Conservation (phyloP, 2,329 filamentous ascomycete genomes). For the Torrubiella hemipterigena region DNA sequence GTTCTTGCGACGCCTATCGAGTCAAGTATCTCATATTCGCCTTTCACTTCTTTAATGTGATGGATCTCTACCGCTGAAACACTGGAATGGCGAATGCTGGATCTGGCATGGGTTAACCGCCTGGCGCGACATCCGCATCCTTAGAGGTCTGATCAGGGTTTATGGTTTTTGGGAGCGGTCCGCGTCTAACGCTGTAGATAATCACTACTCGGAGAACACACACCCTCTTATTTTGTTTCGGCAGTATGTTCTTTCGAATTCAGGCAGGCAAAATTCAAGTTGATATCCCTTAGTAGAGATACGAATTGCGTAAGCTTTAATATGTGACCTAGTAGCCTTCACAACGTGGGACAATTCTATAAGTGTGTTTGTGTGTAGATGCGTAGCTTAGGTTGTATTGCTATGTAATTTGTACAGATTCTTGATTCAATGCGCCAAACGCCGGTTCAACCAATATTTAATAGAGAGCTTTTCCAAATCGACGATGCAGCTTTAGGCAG, state of each 20-base stretch:
- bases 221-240: constrained; percentile 3
- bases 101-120: not conserved
- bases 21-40: constrained; percentile 1
- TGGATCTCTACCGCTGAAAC: no score
- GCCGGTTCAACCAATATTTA: not conserved
- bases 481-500: constrained; percentile 1
- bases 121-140: constrained; percentile 1
- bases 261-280: constrained; percentile 19
- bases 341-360: not conserved
- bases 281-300: constrained; percentile 13
- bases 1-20: constrained; percentile 1
- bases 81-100: no score
- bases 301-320: not conserved
- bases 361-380: constrained; percentile 3
- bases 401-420: not conserved
- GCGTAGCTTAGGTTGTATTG: constrained; percentile 1
- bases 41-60: not conserved
- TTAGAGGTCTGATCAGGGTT: constrained; percentile 3
- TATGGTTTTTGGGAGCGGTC: constrained; percentile 1
- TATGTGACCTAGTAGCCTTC: not conserved
- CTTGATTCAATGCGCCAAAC: not conserved
- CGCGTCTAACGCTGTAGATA: constrained; percentile 3
- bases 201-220: constrained; percentile 10
- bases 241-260: constrained; percentile 6
- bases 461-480: not conserved